These are phyloP conservation scores for Willaertia magna DNA, from an alignment of 208 protist genomes.

Conservation along the genomic window DNA sequence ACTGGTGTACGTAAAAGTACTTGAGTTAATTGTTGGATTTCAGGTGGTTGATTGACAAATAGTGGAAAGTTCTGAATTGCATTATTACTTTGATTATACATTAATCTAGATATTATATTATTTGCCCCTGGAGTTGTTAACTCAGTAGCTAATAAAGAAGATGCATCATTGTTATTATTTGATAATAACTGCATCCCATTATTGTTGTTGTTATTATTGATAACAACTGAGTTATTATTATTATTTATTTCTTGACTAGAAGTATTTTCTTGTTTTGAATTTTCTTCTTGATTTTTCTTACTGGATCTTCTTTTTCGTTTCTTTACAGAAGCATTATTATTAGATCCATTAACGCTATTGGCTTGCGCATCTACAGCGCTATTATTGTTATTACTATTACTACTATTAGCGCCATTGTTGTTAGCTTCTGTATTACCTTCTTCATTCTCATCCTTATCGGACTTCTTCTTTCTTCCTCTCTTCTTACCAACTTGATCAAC, in stretches of 20 bases:
- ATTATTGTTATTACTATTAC: too few species aligned
- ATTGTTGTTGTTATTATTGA: not conserved
- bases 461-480: not conserved
- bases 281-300: too few species aligned
- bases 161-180: not conserved
- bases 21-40: slow-evolving; percentile 2
- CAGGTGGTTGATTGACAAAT: not conserved
- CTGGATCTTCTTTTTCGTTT: too few species aligned
- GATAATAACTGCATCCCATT: not conserved
- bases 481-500: not conserved
- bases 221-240: too few species aligned
- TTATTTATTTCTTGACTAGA: too few species aligned
- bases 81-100: not conserved
- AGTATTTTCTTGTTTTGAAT: too few species aligned
- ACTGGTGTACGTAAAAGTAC: not conserved
- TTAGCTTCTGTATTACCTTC: too few species aligned
- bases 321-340: too few species aligned
- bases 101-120: not conserved
- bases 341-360: too few species aligned
- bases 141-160: too few species aligned
- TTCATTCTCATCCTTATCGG: not conserved
- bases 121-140: not conserved
- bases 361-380: too few species aligned
- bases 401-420: too few species aligned
- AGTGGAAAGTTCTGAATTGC: not conserved